Base-by-base conservation (phyloP, 2,329 filamentous ascomycete species). In the Cladosporium halotolerans region DNA sequence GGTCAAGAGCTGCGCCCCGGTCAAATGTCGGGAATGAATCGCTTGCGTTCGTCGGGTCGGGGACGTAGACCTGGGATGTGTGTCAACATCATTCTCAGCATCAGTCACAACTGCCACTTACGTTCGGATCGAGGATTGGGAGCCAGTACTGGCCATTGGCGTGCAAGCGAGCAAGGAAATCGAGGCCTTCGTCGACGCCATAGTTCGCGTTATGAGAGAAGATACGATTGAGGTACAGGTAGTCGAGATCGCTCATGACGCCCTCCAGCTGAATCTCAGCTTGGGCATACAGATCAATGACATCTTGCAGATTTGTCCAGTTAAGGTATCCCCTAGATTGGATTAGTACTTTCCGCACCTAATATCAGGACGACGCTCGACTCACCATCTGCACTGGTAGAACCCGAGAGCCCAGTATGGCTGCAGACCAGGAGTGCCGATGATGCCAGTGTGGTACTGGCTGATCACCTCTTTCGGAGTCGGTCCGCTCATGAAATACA, bases 261-360 rank as follows among this genome's bases (percentile, higher is more conserved):
- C 47, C 48, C 42, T 61, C 58, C 13, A 28, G 42, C 13, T 45
- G 79, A 50, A 82, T 81, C n/a, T 72, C 69, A 44, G 78, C 79
- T 33, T 68, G 70, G 47, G 70, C 73, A 63, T 76, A 79, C 45
- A 73, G 72, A 39, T 76, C 70, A 31, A 79, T 70, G 8, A 80
- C 73, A 58, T 79, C 79, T 57, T 84, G 77, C 2, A 88, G 63
- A 9, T 80, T 76, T 1, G 80, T 78, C 81, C 84, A 88, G 60
- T 46, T 51, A 8, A 51, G 13, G n/a, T 51, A 51, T 2, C 42
- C 42, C 50, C 49, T 44, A 16, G 13, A 9, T 5, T 2, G 10
- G 19, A 86, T 43, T 87, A 19, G 76, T 70, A 65, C 91, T 92
- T 8, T 32, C 36, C 23, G 11, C 13, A 28, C 14, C 4, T 1